phyloP scores from a whole-genome alignment of 78 protist genomes.

The Bigelowiella natans region DNA sequence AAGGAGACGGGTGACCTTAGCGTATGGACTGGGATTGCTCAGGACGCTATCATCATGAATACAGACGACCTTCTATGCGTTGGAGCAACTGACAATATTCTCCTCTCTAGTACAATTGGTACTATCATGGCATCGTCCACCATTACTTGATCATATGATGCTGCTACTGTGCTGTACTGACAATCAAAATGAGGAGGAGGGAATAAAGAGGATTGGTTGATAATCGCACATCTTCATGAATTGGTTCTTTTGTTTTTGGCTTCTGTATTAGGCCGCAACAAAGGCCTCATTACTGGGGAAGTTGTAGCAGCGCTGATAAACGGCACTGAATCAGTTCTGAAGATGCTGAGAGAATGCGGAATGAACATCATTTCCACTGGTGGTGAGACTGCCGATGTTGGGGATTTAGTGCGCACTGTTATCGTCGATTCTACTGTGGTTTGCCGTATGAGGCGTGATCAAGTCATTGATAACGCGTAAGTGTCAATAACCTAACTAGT shows the following conservation, averaged over 20 bases:
- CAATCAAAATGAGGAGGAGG: too few relatives aligned
- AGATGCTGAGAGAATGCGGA: not conserved
- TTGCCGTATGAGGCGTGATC: constrained; percentile 4
- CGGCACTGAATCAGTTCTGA: not conserved
- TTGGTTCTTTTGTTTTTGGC: too few relatives aligned
- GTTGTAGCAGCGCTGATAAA: constrained; percentile 21
- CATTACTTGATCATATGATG: too few relatives aligned
- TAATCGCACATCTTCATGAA: too few relatives aligned
- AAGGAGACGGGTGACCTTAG: constrained; percentile 32
- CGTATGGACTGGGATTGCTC: constrained; percentile 33
- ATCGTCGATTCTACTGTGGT: constrained; percentile 34
- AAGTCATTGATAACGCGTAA: constrained; percentile 26
- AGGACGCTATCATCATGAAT: constrained; percentile 41
- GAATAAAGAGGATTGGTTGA: too few relatives aligned
- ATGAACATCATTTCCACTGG: constrained; percentile 6
- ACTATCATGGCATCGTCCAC: too few relatives aligned
- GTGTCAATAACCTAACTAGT: too few relatives aligned
- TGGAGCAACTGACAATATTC: constrained; percentile 39
- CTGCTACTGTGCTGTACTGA: too few relatives aligned
- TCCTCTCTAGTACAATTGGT: constrained; percentile 23
- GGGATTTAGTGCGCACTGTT: constrained; percentile 37
- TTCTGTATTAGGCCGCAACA: constrained; percentile 41
- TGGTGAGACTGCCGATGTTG: not conserved
- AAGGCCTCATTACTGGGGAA: constrained; percentile 23
- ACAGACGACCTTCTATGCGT: constrained; percentile 33